A percentile compares a stretch with the other conserved stretches of the same genome.
Conservation (phyloP, 2,329 filamentous ascomycete species). For the Colletotrichum sp. region DNA sequence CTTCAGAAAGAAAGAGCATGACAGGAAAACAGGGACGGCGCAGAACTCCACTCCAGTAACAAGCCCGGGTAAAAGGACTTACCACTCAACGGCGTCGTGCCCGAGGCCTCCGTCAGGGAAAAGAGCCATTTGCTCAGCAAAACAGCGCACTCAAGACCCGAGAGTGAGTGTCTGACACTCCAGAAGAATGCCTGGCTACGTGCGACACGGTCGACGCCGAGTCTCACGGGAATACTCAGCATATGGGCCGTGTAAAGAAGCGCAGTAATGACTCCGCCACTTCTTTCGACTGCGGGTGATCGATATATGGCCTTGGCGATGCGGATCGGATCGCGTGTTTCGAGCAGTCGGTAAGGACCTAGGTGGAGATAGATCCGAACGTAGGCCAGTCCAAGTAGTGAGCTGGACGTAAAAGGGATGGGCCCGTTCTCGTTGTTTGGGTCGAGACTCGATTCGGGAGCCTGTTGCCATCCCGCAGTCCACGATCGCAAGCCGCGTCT, state of each 20-base stretch:
- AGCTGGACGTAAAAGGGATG: constrained; percentile 49
- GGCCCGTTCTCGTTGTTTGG: constrained; percentile 45
- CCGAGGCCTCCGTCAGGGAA: constrained; percentile 27
- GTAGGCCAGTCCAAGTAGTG: constrained; percentile 50
- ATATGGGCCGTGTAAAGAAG: constrained; percentile 59
- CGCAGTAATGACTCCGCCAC: constrained; percentile 52
- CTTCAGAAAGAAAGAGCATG: background rate
- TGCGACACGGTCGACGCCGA: constrained; percentile 60
- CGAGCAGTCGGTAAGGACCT: constrained; percentile 46
- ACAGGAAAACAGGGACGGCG: background rate
- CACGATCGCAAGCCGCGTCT: constrained; percentile 40
- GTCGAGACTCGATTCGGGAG: constrained; percentile 41
- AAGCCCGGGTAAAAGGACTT: background rate
- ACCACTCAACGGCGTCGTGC: constrained; percentile 30
- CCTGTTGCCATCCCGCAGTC: constrained; percentile 44
- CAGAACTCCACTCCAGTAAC: background rate
- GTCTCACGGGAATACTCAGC: constrained; percentile 58
- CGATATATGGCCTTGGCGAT: constrained; percentile 44
- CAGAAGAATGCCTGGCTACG: constrained; percentile 61
- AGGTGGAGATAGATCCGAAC: constrained; percentile 50
- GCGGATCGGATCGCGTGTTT: constrained; percentile 44
- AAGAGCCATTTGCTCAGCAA: constrained; percentile 56
- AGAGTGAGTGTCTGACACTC: constrained; percentile 61
- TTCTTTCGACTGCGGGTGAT: constrained; percentile 47
- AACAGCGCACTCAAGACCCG: constrained; percentile 59